Percentiles rank a stretch among this genome's conserved stretches.
Evolutionary conservation across 148 eudicot genomes (phyloP).

Genomic region (Camellia granthamiana): DNA sequence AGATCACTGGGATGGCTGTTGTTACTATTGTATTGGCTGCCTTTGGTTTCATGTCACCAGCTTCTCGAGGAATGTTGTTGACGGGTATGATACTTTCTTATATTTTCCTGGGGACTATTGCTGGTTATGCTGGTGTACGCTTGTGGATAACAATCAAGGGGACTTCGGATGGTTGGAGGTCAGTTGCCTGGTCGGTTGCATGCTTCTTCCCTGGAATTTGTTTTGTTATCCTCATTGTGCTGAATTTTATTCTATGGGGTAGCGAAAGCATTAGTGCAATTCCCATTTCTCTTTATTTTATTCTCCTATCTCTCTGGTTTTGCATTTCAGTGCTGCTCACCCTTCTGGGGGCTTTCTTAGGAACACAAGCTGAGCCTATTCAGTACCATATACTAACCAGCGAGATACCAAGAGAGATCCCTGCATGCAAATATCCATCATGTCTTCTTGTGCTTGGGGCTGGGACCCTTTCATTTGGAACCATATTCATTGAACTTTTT

Average conservation of each 20-base stretch:
- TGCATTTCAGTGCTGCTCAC: constrained; percentile 67
- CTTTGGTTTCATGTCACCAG: constrained; percentile 68
- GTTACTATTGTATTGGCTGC: constrained; percentile 60
- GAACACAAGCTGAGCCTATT: constrained; percentile 46
- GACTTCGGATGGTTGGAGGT: constrained; percentile 58
- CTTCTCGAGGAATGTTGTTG: constrained; percentile 58
- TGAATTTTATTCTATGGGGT: constrained; percentile 65
- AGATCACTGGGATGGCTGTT: constrained; percentile 56
- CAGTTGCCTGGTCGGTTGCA: constrained; percentile 56
- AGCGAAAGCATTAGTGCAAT: constrained; percentile 61
- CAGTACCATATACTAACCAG: constrained; percentile 51
- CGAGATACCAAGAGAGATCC: constrained; percentile 61
- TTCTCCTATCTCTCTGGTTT: constrained; percentile 59
- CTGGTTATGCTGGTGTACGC: constrained; percentile 62
- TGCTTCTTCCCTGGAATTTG: constrained; percentile 68
- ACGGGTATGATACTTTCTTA: constrained; percentile 58
- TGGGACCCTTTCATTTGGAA: constrained; percentile 68
- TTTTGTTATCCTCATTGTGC: constrained; percentile 40
- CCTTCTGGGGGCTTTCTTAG: constrained; percentile 57
- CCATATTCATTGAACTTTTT: constrained; percentile 62
- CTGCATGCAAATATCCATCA: constrained; percentile 54
- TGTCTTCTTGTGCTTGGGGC: constrained; percentile 69
- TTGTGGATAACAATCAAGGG: constrained; percentile 51
- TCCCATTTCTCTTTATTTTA: constrained; percentile 50
- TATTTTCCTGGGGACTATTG: constrained; percentile 44